A percentile compares a stretch with the other conserved stretches of the same genome.
These are phyloP conservation scores for Aureobasidium pullulans DNA, from an alignment of 2,329 filamentous ascomycete species.

Conservation along the genomic window DNA sequence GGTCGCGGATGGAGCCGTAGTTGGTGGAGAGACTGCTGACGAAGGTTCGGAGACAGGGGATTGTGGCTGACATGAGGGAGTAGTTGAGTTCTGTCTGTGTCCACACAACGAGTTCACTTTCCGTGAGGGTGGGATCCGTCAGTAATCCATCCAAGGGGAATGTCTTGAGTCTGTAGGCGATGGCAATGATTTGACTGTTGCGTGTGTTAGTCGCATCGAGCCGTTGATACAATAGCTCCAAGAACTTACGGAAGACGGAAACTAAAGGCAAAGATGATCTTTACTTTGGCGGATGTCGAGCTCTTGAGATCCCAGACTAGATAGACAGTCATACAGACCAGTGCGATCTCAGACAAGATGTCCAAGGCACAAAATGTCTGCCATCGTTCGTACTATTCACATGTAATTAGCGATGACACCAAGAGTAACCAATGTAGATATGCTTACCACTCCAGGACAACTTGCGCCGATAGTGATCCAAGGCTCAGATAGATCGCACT, in stretches of 20 bases:
- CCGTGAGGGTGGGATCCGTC: slow-evolving; percentile 21
- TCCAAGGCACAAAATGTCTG: slow-evolving; percentile 33
- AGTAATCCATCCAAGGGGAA: not conserved
- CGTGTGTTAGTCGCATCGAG: not conserved
- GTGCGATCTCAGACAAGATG: slow-evolving; percentile 27
- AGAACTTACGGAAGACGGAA: slow-evolving; percentile 23
- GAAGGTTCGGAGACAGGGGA: slow-evolving; percentile 30
- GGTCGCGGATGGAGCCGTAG: slow-evolving; percentile 15
- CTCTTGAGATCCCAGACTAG: slow-evolving; percentile 24
- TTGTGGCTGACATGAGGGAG: slow-evolving; percentile 30
- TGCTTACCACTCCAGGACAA: slow-evolving; percentile 23
- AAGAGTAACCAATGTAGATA: not conserved
- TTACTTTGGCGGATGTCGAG: not conserved
- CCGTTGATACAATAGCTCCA: not conserved
- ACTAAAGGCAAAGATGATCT: slow-evolving; percentile 23
- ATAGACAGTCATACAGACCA: slow-evolving; percentile 27
- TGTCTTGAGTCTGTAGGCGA: not conserved
- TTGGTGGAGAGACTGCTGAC: slow-evolving; percentile 29
- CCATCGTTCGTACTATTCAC: slow-evolving; percentile 25
- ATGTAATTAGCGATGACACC: not conserved
- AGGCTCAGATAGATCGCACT: not conserved
- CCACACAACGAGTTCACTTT: slow-evolving; percentile 22
- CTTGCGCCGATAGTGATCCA: not conserved
- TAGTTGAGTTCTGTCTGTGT: slow-evolving; percentile 29
- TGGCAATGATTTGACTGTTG: slow-evolving; percentile 3